Evolutionary conservation across 805 yeast genomes (phyloP).

Genomic region (Monosporozyma aerobia): DNA sequence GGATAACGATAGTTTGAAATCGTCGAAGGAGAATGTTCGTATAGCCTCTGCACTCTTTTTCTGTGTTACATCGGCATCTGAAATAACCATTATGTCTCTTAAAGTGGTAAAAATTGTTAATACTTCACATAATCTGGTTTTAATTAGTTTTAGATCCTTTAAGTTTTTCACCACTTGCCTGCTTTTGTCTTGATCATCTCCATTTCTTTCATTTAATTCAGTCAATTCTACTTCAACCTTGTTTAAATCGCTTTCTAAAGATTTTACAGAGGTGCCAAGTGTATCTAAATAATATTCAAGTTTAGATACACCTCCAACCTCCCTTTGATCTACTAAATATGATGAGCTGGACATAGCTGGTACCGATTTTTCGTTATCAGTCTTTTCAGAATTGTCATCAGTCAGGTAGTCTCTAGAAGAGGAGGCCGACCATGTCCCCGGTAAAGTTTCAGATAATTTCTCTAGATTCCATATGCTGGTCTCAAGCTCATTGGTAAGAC

Average conservation of each 20-base stretch:
- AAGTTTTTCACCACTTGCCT: slow-evolving; percentile 27
- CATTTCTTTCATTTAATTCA: slow-evolving; percentile 16
- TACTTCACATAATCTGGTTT: slow-evolving; percentile 39
- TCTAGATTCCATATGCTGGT: slow-evolving; percentile 40
- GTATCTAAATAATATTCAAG: slow-evolving; percentile 60
- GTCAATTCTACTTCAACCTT: slow-evolving; percentile 25
- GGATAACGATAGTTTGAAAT: slow-evolving; percentile 33
- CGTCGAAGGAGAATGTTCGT: slow-evolving; percentile 24
- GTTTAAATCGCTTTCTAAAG: slow-evolving; percentile 42
- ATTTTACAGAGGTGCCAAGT: slow-evolving; percentile 46
- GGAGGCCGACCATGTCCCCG: slow-evolving; percentile 28
- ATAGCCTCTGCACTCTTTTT: slow-evolving; percentile 1
- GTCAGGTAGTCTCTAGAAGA: background rate
- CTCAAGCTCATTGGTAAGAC: slow-evolving; percentile 46
- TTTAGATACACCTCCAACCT: slow-evolving; percentile 38
- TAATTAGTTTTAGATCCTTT: slow-evolving; percentile 36
- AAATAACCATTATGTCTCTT: slow-evolving; percentile 31
- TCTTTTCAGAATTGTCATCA: slow-evolving; percentile 7
- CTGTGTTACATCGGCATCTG: slow-evolving; percentile 6
- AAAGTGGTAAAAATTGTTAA: slow-evolving; percentile 38
- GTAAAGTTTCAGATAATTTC: slow-evolving; percentile 41
- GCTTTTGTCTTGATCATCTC: slow-evolving; percentile 6
- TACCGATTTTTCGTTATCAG: background rate
- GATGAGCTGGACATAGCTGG: slow-evolving; percentile 12
- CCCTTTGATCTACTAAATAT: slow-evolving; percentile 11